Base-by-base conservation (phyloP, 2,329 filamentous ascomycete genomes). In the Colletotrichum sp. region DNA sequence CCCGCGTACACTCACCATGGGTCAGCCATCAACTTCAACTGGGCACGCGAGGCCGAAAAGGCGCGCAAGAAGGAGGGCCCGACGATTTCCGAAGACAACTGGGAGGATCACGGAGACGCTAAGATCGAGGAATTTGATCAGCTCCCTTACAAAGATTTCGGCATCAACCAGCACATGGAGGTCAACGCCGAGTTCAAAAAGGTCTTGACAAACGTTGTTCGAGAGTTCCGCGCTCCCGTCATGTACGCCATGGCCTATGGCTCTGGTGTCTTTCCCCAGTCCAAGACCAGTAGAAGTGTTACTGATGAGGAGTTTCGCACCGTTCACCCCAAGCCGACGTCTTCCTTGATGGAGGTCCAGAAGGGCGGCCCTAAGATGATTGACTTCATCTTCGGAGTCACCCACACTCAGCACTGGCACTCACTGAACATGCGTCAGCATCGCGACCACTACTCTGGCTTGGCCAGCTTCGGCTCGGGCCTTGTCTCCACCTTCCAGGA, bases 241-340 rank as follows among this genome's bases (percentile, higher is more conserved):
- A 93, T 96, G 72, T 99, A 99, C 87, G 96, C 96, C 16, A 98
- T 99, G 84, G 97, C 97, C 3, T 99, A 99, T 82, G 97, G 97
- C 26, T 99, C 96, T 8, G 97, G 97, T 6, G 97, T 99, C 12
- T 99, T 99, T 82, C 93, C 96, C 0, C 97, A 99, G 83, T 88
- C 87, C 26, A 87, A 84, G 75, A 82, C 85, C n/a, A 83, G 85
- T 71, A 85, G 86, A 76, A 85, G 87, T 76, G 87, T 93, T 67
- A 88, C 91, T 28, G 90, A 91, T 67, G 89, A 87, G 13, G 88
- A 91, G 72, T 87, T 92, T 78, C 88, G 85, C 75, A 92, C 93
- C 24, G 91, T 96, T 28, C 96, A 99, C 82, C 94, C 96, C 8
- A 93, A 96, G 77, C 93, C 96, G 2, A 95, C 96, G 1, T 89